Evolutionary conservation across 805 yeast genomes (phyloP).

Genomic region (Scheffersomyces lignosus): DNA sequence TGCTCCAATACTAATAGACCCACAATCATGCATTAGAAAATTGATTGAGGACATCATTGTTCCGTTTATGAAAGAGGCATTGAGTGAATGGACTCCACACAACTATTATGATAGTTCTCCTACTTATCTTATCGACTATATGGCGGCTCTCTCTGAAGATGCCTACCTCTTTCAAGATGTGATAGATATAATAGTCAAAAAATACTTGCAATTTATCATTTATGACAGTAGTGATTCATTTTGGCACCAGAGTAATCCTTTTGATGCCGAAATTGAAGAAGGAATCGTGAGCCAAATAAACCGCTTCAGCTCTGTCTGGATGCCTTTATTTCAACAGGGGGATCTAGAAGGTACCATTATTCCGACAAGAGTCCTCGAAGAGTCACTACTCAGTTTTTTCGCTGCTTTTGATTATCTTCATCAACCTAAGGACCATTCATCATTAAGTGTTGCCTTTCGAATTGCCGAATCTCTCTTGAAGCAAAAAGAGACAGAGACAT

Average conservation of each 20-base stretch:
- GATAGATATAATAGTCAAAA: conserved; percentile 5
- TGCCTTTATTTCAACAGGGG: conserved; percentile 12
- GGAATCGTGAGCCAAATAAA: too few relatives aligned
- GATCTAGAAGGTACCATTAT: too few relatives aligned
- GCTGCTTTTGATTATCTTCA: background rate
- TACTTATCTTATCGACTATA: conserved; percentile 20
- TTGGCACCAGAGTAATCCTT: too few relatives aligned
- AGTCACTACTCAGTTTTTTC: too few relatives aligned
- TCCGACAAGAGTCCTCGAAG: too few relatives aligned
- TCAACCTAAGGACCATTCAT: background rate
- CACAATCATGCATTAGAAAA: conserved; percentile 12
- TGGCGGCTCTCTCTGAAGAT: conserved; percentile 12
- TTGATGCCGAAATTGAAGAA: too few relatives aligned
- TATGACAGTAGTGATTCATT: conserved; percentile 8
- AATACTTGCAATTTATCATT: conserved; percentile 11
- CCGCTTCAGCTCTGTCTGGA: conserved; percentile 14
- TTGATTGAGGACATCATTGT: conserved; percentile 16
- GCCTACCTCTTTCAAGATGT: conserved; percentile 5
- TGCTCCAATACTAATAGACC: conserved; percentile 13
- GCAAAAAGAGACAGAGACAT: background rate
- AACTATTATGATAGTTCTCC: conserved; percentile 6
- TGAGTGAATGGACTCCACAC: conserved; percentile 18
- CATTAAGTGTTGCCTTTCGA: background rate
- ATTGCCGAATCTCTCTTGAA: background rate
- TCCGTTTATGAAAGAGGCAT: conserved; percentile 13